A percentile compares a stretch with the other conserved stretches of the same genome.
phyloP scores from a whole-genome alignment of 2,329 filamentous ascomycete species.

The Hypomyces perniciosus region DNA sequence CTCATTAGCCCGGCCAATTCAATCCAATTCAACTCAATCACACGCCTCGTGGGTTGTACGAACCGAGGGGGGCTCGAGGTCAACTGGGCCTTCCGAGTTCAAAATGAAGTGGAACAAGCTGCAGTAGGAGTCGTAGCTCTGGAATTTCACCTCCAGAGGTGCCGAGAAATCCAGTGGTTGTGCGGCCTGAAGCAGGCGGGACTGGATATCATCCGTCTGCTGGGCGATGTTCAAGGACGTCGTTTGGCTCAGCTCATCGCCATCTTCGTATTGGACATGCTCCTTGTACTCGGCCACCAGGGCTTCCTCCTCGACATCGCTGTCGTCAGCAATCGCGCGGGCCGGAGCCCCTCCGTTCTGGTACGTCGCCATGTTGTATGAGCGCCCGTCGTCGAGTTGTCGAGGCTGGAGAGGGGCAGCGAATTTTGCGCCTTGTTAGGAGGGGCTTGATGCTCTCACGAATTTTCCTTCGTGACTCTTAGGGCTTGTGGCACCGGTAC shows the following conservation, averaged over 20 bases:
- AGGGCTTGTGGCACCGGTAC: slow-evolving; percentile 34
- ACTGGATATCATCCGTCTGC: slow-evolving; percentile 86
- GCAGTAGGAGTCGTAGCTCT: slow-evolving; percentile 99
- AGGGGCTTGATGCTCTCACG: slow-evolving; percentile 22
- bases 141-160: slow-evolving; percentile 92
- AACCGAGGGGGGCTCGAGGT: slow-evolving; percentile 93
- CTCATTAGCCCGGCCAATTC: slow-evolving; percentile 7
- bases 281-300: slow-evolving; percentile 94
- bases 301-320: slow-evolving; percentile 92
- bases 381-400: slow-evolving; percentile 26
- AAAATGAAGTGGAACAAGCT: slow-evolving; percentile 98
- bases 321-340: slow-evolving; percentile 68
- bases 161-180: slow-evolving; percentile 95
- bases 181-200: slow-evolving; percentile 82
- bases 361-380: slow-evolving; percentile 51
- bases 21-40: neutral
- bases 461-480: slow-evolving; percentile 32
- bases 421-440: slow-evolving; percentile 31
- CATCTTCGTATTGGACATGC: slow-evolving; percentile 90
- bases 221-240: slow-evolving; percentile 63
- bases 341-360: slow-evolving; percentile 55
- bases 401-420: slow-evolving; percentile 23
- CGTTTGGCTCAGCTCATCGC: slow-evolving; percentile 71
- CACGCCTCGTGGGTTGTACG: slow-evolving; percentile 32
- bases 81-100: slow-evolving; percentile 98